Evolutionary conservation across 371 early-diverging fungal genomes (phyloP).

Genomic region (Synchytrium microbalum): DNA sequence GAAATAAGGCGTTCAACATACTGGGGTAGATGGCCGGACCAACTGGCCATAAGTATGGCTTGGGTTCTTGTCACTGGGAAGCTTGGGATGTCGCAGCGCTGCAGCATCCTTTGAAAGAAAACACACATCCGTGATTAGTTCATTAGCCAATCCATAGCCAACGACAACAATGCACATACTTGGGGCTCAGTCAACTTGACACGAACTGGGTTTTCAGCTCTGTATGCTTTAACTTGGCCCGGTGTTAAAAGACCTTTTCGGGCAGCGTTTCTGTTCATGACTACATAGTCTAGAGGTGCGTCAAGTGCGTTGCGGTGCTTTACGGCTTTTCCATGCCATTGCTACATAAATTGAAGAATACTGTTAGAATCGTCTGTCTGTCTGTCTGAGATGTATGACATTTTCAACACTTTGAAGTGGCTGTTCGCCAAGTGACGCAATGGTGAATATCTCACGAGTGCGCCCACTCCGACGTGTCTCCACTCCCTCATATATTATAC

Average conservation of each 20-base stretch:
- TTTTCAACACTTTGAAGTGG: constrained; percentile 2
- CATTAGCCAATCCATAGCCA: too few relatives aligned
- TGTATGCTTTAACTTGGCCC: constrained; percentile 27
- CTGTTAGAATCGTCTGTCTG: background rate
- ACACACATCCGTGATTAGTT: too few relatives aligned
- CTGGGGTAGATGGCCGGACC: constrained; percentile 27
- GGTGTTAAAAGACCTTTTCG: constrained; percentile 35
- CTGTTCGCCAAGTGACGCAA: constrained; percentile 5
- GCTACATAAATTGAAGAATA: background rate
- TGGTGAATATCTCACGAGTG: background rate
- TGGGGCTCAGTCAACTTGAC: constrained; percentile 34
- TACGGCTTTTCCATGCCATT: background rate
- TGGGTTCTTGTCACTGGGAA: constrained; percentile 39
- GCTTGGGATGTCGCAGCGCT: background rate
- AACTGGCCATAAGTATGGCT: constrained; percentile 44
- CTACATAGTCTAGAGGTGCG: constrained; percentile 44
- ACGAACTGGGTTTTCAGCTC: constrained; percentile 37
- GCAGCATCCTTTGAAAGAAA: background rate
- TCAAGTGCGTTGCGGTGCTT: constrained; percentile 31
- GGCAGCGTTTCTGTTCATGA: constrained; percentile 46
- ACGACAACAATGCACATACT: background rate
- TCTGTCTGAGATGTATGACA: background rate
- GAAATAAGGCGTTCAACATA: too few relatives aligned
- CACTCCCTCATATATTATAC: too few relatives aligned
- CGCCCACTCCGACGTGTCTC: constrained; percentile 26